phyloP scores from a whole-genome alignment of 83 land plant genomes.

The Picea engelmannii region DNA sequence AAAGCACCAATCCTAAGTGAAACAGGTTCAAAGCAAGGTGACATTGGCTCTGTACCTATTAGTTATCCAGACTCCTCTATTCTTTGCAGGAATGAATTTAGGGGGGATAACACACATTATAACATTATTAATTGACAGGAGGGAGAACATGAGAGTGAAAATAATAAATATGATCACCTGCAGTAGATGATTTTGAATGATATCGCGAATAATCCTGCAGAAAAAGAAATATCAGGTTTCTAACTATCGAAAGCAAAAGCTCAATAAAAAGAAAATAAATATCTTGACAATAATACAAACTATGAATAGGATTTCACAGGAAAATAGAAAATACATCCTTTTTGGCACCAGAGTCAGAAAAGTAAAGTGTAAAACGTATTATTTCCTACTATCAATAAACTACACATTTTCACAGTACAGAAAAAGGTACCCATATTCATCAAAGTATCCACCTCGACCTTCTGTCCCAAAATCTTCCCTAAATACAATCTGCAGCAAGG shows the following conservation, averaged over 20 bases:
- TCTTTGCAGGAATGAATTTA: too few species aligned
- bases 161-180: conserved; percentile 52
- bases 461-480: conserved; percentile 99
- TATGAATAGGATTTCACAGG: background rate
- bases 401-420: background rate
- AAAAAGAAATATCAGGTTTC: conserved; percentile 11
- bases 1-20: too few species aligned
- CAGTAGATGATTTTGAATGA: conserved; percentile 79
- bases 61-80: too few species aligned
- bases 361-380: background rate
- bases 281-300: background rate
- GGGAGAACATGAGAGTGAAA: background rate
- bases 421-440: conserved; percentile 55
- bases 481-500: conserved; percentile 86
- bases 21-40: too few species aligned
- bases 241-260: background rate
- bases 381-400: background rate
- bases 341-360: background rate
- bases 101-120: too few species aligned
- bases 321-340: background rate
- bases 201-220: conserved; percentile 65
- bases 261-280: background rate
- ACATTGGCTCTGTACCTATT: too few species aligned
- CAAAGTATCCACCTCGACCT: conserved; percentile 92
- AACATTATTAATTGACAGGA: conserved; percentile 3